Percentiles rank a stretch among this genome's conserved stretches.
phyloP scores from a whole-genome alignment of 2,329 filamentous ascomycete genomes.

The Pseudocercospora vitis region DNA sequence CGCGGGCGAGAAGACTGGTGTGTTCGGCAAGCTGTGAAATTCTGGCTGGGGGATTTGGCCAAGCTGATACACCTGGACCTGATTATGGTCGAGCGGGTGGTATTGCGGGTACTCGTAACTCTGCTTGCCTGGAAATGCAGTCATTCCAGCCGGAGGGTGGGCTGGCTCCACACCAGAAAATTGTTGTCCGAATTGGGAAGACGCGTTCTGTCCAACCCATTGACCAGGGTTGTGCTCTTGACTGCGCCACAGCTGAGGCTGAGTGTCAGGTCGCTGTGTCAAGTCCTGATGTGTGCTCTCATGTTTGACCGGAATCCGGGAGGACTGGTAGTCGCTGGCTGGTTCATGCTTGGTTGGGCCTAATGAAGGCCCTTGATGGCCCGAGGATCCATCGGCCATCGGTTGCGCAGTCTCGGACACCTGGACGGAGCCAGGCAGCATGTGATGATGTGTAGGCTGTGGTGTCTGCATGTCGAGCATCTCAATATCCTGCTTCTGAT shows the following conservation, averaged over 20 bases:
- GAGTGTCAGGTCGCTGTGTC: conserved; percentile 1
- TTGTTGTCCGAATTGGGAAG: conserved; percentile 10
- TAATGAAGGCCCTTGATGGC: neutral
- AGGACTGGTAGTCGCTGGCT: too few relatives aligned
- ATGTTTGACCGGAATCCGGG: neutral
- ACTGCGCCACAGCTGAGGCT: conserved; percentile 8
- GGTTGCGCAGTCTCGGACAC: neutral
- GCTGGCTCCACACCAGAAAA: conserved; percentile 4
- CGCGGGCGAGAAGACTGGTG: conserved; percentile 22
- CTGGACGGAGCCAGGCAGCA: neutral
- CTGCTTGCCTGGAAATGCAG: conserved; percentile 19
- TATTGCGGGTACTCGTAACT: conserved; percentile 20
- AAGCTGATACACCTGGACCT: conserved; percentile 23
- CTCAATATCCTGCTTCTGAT: conserved; percentile 12
- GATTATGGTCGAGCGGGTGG: conserved; percentile 12
- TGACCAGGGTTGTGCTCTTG: conserved; percentile 3
- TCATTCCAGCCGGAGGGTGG: conserved; percentile 2
- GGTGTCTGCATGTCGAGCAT: conserved; percentile 8
- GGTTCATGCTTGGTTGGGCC: neutral
- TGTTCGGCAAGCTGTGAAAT: conserved; percentile 25
- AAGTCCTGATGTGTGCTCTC: conserved; percentile 5
- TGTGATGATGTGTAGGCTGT: conserved; percentile 3
- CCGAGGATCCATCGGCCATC: neutral
- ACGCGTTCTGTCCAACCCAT: conserved; percentile 7
- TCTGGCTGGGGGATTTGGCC: conserved; percentile 26